Conservation (phyloP, 352 stramenopile species). For the Globisporangium echinulatum region DNA sequence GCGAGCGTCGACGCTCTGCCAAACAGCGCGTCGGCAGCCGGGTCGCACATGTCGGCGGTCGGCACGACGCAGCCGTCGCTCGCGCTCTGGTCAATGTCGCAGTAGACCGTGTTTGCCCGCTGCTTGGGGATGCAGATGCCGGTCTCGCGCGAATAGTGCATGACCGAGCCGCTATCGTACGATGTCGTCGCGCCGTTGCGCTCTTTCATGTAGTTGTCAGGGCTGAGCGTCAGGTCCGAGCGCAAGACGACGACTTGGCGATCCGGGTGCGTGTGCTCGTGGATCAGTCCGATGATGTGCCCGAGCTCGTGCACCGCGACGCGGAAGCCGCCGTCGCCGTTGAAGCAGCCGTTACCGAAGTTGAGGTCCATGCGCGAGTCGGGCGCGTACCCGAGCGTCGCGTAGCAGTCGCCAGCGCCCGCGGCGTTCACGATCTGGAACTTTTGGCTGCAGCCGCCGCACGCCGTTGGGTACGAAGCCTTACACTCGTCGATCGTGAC, state of each 20-base stretch:
- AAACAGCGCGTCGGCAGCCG: slow-evolving; percentile 2
- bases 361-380: slow-evolving; percentile 35
- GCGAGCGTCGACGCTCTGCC: slow-evolving; percentile 10
- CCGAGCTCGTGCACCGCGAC: slow-evolving; percentile 40
- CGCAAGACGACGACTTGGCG: slow-evolving; percentile 38
- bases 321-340: slow-evolving; percentile 27
- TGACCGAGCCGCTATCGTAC: slow-evolving; percentile 35
- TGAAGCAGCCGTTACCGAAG: slow-evolving; percentile 34
- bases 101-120: slow-evolving; percentile 18
- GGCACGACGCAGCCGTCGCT: slow-evolving; percentile 16
- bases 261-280: slow-evolving; percentile 42
- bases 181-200: slow-evolving; percentile 14
- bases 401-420: slow-evolving; percentile 27
- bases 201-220: slow-evolving; percentile 47
- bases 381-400: slow-evolving; percentile 35
- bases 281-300: slow-evolving; percentile 34
- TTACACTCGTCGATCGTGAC: slow-evolving; percentile 25
- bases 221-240: slow-evolving; percentile 31
- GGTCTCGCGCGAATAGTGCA: slow-evolving; percentile 38
- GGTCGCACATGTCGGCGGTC: slow-evolving; percentile 14
- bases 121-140: slow-evolving; percentile 34
- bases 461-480: slow-evolving; percentile 22
- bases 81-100: slow-evolving; percentile 30
- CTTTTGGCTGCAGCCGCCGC: slow-evolving; percentile 30
- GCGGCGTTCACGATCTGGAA: slow-evolving; percentile 25